These are phyloP conservation scores for Daldinia childiae DNA, from an alignment of 495 filamentous ascomycete genomes.

Conservation along the genomic window DNA sequence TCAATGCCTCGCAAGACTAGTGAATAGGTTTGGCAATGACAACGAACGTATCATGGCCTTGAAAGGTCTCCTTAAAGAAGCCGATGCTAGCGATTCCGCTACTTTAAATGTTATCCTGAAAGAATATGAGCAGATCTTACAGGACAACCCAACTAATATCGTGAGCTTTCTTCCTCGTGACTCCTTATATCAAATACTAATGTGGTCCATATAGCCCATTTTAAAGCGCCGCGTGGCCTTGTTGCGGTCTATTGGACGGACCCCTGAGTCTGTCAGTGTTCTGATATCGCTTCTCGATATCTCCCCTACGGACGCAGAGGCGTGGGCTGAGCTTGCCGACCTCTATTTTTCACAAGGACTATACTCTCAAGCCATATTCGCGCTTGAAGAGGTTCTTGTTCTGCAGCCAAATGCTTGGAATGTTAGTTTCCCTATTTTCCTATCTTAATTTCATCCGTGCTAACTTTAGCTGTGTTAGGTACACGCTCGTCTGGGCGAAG, in stretches of 20 bases:
- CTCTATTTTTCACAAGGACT: conserved; percentile 81
- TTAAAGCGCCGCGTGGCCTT: conserved; percentile 86
- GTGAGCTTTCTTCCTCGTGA: conserved; percentile 57
- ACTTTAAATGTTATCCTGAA: conserved; percentile 73
- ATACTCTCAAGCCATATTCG: conserved; percentile 83
- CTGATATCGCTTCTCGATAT: conserved; percentile 79
- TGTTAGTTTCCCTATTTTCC: conserved; percentile 61
- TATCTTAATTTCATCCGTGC: conserved; percentile 18
- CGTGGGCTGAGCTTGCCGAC: conserved; percentile 91
- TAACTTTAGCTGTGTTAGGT: conserved; percentile 62
- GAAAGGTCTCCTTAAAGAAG: conserved; percentile 85
- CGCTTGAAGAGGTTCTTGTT: conserved; percentile 89
- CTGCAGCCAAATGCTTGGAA: conserved; percentile 96
- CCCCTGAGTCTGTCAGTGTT: conserved; percentile 75
- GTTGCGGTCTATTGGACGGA: conserved; percentile 72
- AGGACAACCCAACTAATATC: conserved; percentile 80
- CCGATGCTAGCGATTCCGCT: conserved; percentile 70
- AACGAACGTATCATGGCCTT: conserved; percentile 88
- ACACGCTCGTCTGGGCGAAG: conserved; percentile 87
- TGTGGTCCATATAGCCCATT: conserved; percentile 67
- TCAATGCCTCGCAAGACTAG: conserved; percentile 75
- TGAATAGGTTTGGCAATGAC: conserved; percentile 77
- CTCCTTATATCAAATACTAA: conserved; percentile 33
- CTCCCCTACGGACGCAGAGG: conserved; percentile 89
- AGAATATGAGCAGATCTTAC: conserved; percentile 79